Evolutionary conservation across 805 yeast genomes (phyloP).

Genomic region (Teunomyces stri): DNA sequence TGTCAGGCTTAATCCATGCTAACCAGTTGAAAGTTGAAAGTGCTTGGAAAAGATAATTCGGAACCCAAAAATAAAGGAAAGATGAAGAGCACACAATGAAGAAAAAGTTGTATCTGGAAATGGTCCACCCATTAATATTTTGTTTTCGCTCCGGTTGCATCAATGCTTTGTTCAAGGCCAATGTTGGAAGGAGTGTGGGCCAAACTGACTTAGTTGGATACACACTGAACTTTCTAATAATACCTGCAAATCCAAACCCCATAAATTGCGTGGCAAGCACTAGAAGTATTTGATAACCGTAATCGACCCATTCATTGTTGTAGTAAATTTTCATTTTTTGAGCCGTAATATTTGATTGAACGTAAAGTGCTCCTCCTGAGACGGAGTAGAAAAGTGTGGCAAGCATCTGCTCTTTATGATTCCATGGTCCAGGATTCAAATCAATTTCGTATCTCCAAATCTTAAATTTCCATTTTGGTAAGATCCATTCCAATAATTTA

Average conservation of each 20-base stretch:
- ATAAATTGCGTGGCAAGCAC: constrained; percentile 13
- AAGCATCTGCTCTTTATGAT: constrained; percentile 62
- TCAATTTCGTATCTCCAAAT: constrained; percentile 11
- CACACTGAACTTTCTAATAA: constrained; percentile 32
- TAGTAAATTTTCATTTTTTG: constrained; percentile 24
- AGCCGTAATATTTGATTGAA: constrained; percentile 18
- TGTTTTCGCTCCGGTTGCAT: constrained; percentile 22
- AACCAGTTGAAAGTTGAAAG: constrained; percentile 52
- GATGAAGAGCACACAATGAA: constrained; percentile 13
- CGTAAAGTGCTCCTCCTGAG: constrained; percentile 25
- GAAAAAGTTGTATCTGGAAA: constrained; percentile 22
- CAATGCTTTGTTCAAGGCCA: constrained; percentile 29
- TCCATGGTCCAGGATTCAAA: constrained; percentile 65
- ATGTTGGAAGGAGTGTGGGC: constrained; percentile 40
- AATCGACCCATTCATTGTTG: constrained; percentile 21
- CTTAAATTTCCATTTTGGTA: constrained; percentile 34
- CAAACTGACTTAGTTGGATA: constrained; percentile 53
- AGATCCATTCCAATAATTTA: constrained; percentile 22
- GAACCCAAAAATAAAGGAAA: constrained; percentile 40
- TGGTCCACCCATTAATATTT: constrained; percentile 30
- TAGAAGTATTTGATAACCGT: constrained; percentile 14
- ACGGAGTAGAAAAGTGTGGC: constrained; percentile 45
- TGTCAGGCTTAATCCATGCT: constrained; percentile 55
- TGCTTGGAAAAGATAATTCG: constrained; percentile 41
- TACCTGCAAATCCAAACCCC: constrained; percentile 18